These are phyloP conservation scores for Rehmannia glutinosa DNA, from an alignment of 257 asterid genomes.

Conservation along the genomic window DNA sequence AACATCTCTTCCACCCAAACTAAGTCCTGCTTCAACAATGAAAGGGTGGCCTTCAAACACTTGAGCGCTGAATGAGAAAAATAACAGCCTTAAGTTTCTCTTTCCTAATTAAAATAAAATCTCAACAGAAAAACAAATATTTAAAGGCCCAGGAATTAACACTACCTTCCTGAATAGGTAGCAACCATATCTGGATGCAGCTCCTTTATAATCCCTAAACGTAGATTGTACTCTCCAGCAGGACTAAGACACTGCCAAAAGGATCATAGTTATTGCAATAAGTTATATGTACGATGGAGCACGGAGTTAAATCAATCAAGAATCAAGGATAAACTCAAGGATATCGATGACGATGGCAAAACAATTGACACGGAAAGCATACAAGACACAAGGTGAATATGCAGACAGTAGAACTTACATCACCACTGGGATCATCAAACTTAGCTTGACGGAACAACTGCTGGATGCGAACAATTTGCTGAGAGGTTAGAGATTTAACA, in stretches of 20 bases:
- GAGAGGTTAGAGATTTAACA: slow-evolving; percentile 69
- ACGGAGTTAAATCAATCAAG: neutral
- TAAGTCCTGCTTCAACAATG: slow-evolving; percentile 91
- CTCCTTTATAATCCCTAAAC: slow-evolving; percentile 86
- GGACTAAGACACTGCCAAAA: slow-evolving; percentile 83
- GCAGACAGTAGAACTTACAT: slow-evolving; percentile 43
- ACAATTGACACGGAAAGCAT: neutral
- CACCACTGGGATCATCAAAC: slow-evolving; percentile 88
- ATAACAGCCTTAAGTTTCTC: neutral
- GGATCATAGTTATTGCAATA: slow-evolving; percentile 13
- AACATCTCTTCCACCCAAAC: slow-evolving; percentile 91
- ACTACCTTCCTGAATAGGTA: slow-evolving; percentile 89
- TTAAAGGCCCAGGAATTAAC: neutral
- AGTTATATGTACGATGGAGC: slow-evolving; percentile 12
- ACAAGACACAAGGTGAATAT: slow-evolving; percentile 6
- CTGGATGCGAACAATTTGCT: slow-evolving; percentile 86
- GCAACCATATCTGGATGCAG: slow-evolving; percentile 96
- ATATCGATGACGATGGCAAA: neutral
- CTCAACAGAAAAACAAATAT: neutral
- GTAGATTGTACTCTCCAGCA: slow-evolving; percentile 89
- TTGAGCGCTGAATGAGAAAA: slow-evolving; percentile 60
- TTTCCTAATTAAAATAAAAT: slow-evolving; percentile 10
- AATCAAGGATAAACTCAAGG: neutral
- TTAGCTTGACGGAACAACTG: slow-evolving; percentile 96
- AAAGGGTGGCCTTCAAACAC: slow-evolving; percentile 97